Base-by-base conservation (phyloP, 2,329 filamentous ascomycete species). In the Arthrobotrys iridis region DNA sequence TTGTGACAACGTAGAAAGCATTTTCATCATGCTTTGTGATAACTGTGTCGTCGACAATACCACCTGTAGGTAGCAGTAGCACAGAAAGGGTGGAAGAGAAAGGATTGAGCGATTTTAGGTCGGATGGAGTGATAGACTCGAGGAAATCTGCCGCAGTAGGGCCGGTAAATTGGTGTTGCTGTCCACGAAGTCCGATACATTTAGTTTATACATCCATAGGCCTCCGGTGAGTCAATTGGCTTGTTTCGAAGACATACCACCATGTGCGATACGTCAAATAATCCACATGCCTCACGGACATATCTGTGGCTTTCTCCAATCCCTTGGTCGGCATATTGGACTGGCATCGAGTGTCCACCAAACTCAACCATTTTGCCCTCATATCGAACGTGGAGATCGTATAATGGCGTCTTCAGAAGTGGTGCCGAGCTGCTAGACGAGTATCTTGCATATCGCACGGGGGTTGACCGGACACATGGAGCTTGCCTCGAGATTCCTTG, bases 191-290 rank as follows among this genome's bases (percentile, higher is more conserved):
- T 11, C 4, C 15, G 22, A 11, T 37, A 28, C 3, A n/a, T 26
- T 75, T 58, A 40, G 26, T 72, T 65, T 52, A 37, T n/a, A 8
- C 11, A 30, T 30, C 28, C 18, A 22, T n/a, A 43, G 24, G 11
- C 15, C 30, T 30, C 11, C 52, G 62, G 18, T 46, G 33, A 30
- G 10, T n/a, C 24, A 58, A 37, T 37, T 22, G 26, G 7, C 28
- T 40, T 35, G 28, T 33, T 30, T 11, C 20, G 15, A 10, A 50
- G 35, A 76, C 72, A 57, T 71, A 76, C 72, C 77, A 90, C 93
- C 94, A 98, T 98, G 84, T 98, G 95, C 82, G 91, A 91, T 64
- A 98, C 95, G 83, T 99, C 95, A 81, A 99, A 99, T 77, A 99
- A 84, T 77, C 93, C 97, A 70, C 92, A 91, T 83, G 93, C 91